Base-by-base conservation (phyloP, 805 yeast species). In the Candida rishiriensis region DNA sequence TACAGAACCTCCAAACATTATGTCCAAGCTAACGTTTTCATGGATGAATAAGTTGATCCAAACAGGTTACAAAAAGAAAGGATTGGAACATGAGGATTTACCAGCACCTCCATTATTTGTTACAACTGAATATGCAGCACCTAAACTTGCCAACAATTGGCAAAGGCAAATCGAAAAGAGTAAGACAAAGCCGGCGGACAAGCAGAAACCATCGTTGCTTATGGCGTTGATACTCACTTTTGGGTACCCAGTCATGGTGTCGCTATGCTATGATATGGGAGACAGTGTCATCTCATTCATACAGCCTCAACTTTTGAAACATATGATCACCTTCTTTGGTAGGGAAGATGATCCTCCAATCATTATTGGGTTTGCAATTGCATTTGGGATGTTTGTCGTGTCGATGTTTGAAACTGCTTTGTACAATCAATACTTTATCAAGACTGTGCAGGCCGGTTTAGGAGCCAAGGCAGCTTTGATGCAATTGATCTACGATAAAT, bases 41-140 rank as follows among this genome's bases (percentile, higher is more conserved):
- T 93, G 99, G 98, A 88, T 93, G 95, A 81, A 88, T 16, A 80
- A 76, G 1, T 68, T 93, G 56, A 88, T 93, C 83, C 76, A 69
- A 52, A 78, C 78, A 42, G 98, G 98, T 1, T 66, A 66, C 38
- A 50, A 52, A 14, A 69, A 66, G 29, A 52, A 59, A 18, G 55
- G 60, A 3, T 43, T 66, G 30, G 63, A 60, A 30, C 68, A 70
- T 30, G 62, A 66, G 8, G 70, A 72, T 38, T 54, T 75, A 44
- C 76, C 76, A 2, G 54, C 65, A 26, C 71, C 75, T 10, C 74
- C 75, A 2, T 47, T 54, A 13, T 56, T 63, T 32, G 60, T 72
- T 10, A 58, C 68, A 14, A 64, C 76, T 2, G 47, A 52, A 5
- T 55, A 59, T 29, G 52, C 68, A 11, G 64, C 66, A 11, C 61